Percentiles rank a stretch among this genome's conserved stretches.
phyloP scores from a whole-genome alignment of 805 yeast genomes.

The Pichia californica region DNA sequence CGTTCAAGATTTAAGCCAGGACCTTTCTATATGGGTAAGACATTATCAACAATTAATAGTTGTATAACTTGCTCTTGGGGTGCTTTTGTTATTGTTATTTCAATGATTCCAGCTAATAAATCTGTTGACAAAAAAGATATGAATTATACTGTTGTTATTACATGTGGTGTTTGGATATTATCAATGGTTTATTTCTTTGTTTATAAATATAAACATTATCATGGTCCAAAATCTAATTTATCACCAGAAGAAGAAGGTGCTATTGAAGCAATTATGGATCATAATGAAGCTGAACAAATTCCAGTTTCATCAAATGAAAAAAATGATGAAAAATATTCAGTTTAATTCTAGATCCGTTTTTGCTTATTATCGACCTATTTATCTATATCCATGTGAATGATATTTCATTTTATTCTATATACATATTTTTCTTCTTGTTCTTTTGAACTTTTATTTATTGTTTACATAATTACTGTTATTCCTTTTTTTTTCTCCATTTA shows the following conservation, averaged over 20 bases:
- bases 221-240: slow-evolving; percentile 26
- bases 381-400: too few relatives aligned
- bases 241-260: slow-evolving; percentile 15
- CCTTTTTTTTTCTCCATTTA: too few relatives aligned
- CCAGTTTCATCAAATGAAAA: slow-evolving; percentile 1
- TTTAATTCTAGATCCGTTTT: background rate
- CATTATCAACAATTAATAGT: slow-evolving; percentile 38
- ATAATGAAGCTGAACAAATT: slow-evolving; percentile 12
- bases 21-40: slow-evolving; percentile 54
- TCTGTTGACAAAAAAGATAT: slow-evolving; percentile 40
- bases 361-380: too few relatives aligned
- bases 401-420: too few relatives aligned
- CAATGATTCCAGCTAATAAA: slow-evolving; percentile 52
- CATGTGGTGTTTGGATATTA: slow-evolving; percentile 37
- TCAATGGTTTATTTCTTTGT: slow-evolving; percentile 19
- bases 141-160: slow-evolving; percentile 68
- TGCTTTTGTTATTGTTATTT: slow-evolving; percentile 45
- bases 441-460: too few relatives aligned
- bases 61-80: slow-evolving; percentile 45
- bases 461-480: too few relatives aligned
- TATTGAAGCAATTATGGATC: background rate
- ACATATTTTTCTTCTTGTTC: too few relatives aligned
- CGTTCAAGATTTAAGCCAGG: slow-evolving; percentile 54
- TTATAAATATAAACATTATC: slow-evolving; percentile 21
- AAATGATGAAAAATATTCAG: slow-evolving; percentile 5